Evolutionary conservation across 1,139 yeast genomes (phyloP).

Genomic region (Candida buenavistaensis): DNA sequence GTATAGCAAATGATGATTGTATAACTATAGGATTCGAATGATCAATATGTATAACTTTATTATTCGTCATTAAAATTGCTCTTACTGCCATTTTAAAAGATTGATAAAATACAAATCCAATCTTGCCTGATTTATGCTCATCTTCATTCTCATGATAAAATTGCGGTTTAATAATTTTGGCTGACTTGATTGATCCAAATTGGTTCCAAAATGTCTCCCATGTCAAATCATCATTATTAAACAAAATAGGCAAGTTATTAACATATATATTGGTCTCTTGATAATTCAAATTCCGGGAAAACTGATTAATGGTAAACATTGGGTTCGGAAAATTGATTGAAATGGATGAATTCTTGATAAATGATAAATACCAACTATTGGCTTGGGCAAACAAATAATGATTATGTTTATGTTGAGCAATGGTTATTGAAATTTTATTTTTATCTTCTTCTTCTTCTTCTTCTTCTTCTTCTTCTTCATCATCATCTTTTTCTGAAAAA

Average conservation of each 20-base stretch:
- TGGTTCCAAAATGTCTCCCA: conserved; percentile 45
- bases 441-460: conserved; percentile 4
- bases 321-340: conserved; percentile 16
- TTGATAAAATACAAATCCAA: conserved; percentile 44
- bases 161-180: conserved; percentile 46
- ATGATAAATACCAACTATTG: conserved; percentile 12
- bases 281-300: conserved; percentile 30
- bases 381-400: conserved; percentile 23
- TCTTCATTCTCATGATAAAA: conserved; percentile 26
- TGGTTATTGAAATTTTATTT: conserved; percentile 25
- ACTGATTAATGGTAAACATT: conserved; percentile 13
- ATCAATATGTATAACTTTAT: conserved; percentile 20
- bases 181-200: conserved; percentile 45
- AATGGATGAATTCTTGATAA: conserved; percentile 7
- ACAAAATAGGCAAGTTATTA: conserved; percentile 47
- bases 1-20: conserved; percentile 45
- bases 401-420: conserved; percentile 44
- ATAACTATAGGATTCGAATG: conserved; percentile 26
- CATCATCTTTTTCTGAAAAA: conserved; percentile 1
- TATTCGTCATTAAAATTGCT: conserved; percentile 42
- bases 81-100: conserved; percentile 39
- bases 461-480: too few relatives aligned
- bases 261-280: conserved; percentile 65
- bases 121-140: conserved; percentile 39
- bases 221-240: conserved; percentile 38